Evolutionary conservation across 108 stramenopile genomes (phyloP), one percentile per base, ranked within the genome.

Genomic region (Cyclotella atomus): DNA sequence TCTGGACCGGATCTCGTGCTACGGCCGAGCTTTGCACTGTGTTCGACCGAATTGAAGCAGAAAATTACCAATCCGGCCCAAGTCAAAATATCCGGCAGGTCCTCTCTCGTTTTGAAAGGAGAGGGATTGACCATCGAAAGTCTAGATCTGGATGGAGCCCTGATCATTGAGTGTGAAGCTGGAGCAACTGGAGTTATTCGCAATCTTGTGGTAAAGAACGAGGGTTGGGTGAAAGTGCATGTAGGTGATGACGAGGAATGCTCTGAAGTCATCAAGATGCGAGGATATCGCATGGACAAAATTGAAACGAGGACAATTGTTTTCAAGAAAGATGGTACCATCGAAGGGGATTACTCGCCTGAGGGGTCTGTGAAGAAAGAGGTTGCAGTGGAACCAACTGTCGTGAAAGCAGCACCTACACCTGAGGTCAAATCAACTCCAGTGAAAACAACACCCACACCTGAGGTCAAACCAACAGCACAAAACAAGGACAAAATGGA

Each of bases 1-100:
- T 86, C 85, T 57, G 91, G 93, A 38, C 91, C 96, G 16, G 81
- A 87, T 29, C 74, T 94, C 59, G 95, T 98, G 4, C 32, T 95
- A 35, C 79, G 76, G 36, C 96, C 97, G 23, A 72, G 83, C 46
- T 88, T 94, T 70, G 87, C 76, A 25, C 60, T 70, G n/a, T 89
- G 88, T 28, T 79, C 84, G 5, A 89, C 64, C 25, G 96, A 95
- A 55, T 84, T 87, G 17, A 84, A 79, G 60, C 69, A 57, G 36
- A 70, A 70, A 56, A 90, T 98, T 66, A 83, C 93, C 8, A 70
- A 65, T 62, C 93, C 94, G 2, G 82, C 81, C 0, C 81, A 84
- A 34, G 88, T 96, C 10, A 88, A 83, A 56, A 89, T 98, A 60
- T 86, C 92, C 34, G 76, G 85, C 8, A 77, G 81, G 43, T 94